Evolutionary conservation across 495 filamentous ascomycete species (phyloP), one percentile per base, ranked within the genome.

Genomic region (Penicillium canariense): DNA sequence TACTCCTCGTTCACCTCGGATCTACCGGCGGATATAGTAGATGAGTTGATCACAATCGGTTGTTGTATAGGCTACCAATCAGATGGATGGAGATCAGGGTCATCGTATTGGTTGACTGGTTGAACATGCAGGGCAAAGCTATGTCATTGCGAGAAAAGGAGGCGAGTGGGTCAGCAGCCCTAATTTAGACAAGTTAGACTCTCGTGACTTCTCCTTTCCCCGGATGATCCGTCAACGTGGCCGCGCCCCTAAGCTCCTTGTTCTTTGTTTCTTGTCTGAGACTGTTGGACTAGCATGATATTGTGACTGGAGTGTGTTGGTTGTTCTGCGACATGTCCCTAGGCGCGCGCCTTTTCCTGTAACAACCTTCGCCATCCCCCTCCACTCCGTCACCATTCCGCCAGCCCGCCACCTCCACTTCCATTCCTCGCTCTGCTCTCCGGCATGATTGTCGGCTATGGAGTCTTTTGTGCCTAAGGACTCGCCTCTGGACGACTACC

Each of bases 391-490:
- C 55, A 43, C 23, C 40, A 31, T 48, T 40, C 31, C 48, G 40
- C 46, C 32, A 50, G 47, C 48, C 54, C 35, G n/a, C 52, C 55
- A 18, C 48, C 48, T 59, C 59, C 61, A 36, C 50, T 38, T 36
- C 48, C 53, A 57, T 55, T 60, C 59, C 28, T 54, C 54, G 30
- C 47, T 42, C 51, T 55, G 31, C 31, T 46, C 56, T 52, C 50
- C 71, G 68, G 68, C 68, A 75, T 73, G 74, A 65, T 53, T 54
- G 43, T 42, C 56, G 60, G 60, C 54, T 72, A 98, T 97, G 94
- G 94, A 97, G 82, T 86, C 89, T 62, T 78, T 97, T 59, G 84
- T 96, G 62, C 90, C 87, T 74, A 87, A 94, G 73, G 85, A 91
- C 69, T 90, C 91, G 62, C 94, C 94, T 54, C 79, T 97, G 74